Evolutionary conservation across 345 rosid species (phyloP).

Genomic region (Salix suchowensis): DNA sequence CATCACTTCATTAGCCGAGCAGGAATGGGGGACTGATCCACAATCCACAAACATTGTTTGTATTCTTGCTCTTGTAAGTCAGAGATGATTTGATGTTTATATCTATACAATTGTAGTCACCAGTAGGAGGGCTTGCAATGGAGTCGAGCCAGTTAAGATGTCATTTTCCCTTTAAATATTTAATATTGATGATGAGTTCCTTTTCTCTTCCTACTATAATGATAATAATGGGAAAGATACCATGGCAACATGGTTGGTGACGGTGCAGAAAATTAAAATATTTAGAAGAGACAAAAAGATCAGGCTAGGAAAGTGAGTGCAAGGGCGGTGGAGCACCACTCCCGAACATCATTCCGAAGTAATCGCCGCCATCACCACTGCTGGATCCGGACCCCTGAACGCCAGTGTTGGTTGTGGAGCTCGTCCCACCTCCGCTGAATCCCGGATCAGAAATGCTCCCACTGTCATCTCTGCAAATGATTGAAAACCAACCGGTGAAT

Average conservation of each 20-base stretch:
- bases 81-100: background rate
- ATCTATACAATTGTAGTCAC: background rate
- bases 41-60: background rate
- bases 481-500: background rate
- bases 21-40: background rate
- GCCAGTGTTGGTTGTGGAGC: constrained; percentile 29
- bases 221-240: constrained; percentile 8
- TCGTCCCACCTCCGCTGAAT: constrained; percentile 26
- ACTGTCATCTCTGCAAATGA: constrained; percentile 37
- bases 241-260: constrained; percentile 24
- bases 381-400: constrained; percentile 16
- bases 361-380: constrained; percentile 29
- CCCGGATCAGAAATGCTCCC: constrained; percentile 47
- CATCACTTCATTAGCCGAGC: background rate
- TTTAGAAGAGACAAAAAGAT: constrained; percentile 39
- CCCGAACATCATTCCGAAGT: constrained; percentile 71
- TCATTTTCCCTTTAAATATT: background rate
- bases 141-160: background rate
- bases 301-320: constrained; percentile 19
- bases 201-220: background rate
- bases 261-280: constrained; percentile 39
- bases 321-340: constrained; percentile 31
- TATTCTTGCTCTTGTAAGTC: background rate
- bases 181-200: background rate
- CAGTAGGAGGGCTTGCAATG: background rate